Evolutionary conservation across 1,284 basidiomycete genomes (phyloP).

Genomic region (Cutaneotrichosporon sp.): DNA sequence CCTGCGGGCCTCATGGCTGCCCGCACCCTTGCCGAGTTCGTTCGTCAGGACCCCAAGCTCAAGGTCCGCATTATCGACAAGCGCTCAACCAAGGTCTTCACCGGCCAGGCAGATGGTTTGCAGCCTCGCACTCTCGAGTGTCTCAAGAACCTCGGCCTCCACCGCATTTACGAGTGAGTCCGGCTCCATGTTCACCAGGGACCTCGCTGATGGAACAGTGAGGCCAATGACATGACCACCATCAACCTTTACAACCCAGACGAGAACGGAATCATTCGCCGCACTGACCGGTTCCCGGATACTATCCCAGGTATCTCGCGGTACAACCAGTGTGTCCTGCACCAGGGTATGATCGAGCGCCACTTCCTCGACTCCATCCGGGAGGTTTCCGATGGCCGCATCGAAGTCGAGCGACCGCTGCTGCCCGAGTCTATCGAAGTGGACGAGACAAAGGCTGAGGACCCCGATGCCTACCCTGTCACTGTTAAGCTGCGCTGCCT

Average conservation of each 20-base stretch:
- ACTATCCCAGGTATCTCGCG: constrained; percentile 21
- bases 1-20: constrained; percentile 21
- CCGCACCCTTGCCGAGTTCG: constrained; percentile 15
- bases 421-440: constrained; percentile 17
- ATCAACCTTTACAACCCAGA: constrained; percentile 22
- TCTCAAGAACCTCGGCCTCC: constrained; percentile 17
- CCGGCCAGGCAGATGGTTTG: constrained; percentile 20
- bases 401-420: constrained; percentile 18
- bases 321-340: constrained; percentile 20
- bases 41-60: constrained; percentile 16
- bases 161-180: not conserved
- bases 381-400: constrained; percentile 11
- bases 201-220: no score
- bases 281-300: constrained; percentile 22
- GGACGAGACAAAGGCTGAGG: constrained; percentile 15
- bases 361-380: constrained; percentile 18
- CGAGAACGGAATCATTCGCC: constrained; percentile 18
- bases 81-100: constrained; percentile 21
- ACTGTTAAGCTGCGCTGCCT: constrained; percentile 16
- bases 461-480: constrained; percentile 19
- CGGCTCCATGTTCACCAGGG: constrained; percentile 13
- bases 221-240: constrained; percentile 18
- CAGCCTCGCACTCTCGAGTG: constrained; percentile 17
- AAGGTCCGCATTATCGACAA: constrained; percentile 23
- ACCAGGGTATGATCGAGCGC: constrained; percentile 22